Evolutionary conservation across 2,329 filamentous ascomycete species (phyloP).

Genomic region (Gaeumannomyces tritici): DNA sequence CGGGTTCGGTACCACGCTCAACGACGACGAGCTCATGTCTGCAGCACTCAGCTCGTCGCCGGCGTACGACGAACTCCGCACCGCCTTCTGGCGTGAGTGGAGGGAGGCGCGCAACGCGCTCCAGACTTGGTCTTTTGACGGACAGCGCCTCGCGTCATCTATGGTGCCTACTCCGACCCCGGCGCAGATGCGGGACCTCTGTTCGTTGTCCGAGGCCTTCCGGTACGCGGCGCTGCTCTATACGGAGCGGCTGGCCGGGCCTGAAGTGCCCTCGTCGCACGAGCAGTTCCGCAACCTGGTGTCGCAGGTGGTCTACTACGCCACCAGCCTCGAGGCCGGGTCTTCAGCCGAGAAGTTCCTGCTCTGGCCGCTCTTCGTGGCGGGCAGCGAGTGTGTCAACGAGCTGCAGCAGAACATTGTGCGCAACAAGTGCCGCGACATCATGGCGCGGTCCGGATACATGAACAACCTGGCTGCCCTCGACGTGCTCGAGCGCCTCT

Average conservation of each 20-base stretch:
- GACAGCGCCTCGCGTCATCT: constrained; percentile 37
- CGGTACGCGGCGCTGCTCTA: constrained; percentile 83
- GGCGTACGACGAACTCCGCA: constrained; percentile 47
- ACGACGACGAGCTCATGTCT: constrained; percentile 41
- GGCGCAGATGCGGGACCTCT: constrained; percentile 62
- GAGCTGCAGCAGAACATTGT: constrained; percentile 71
- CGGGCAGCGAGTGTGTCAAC: constrained; percentile 80
- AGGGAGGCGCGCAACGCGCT: constrained; percentile 66
- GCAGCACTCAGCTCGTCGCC: constrained; percentile 31
- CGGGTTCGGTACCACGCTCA: constrained; percentile 47
- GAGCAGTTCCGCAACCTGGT: constrained; percentile 78
- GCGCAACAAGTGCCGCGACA: constrained; percentile 70
- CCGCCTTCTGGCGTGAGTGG: constrained; percentile 80
- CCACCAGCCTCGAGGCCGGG: constrained; percentile 65
- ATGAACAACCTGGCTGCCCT: constrained; percentile 86
- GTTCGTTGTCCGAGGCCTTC: constrained; percentile 82
- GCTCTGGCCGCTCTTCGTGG: constrained; percentile 87
- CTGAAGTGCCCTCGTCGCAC: constrained; percentile 61
- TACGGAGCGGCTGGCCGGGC: constrained; percentile 76
- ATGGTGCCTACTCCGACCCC: constrained; percentile 38
- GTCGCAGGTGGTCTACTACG: constrained; percentile 72
- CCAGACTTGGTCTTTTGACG: constrained; percentile 71
- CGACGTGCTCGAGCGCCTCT: constrained; percentile 77
- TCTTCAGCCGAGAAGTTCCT: constrained; percentile 76
- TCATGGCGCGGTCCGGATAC: constrained; percentile 82